Evolutionary conservation across 1,284 basidiomycete species (phyloP).

Genomic region (Chalciporus sp.): DNA sequence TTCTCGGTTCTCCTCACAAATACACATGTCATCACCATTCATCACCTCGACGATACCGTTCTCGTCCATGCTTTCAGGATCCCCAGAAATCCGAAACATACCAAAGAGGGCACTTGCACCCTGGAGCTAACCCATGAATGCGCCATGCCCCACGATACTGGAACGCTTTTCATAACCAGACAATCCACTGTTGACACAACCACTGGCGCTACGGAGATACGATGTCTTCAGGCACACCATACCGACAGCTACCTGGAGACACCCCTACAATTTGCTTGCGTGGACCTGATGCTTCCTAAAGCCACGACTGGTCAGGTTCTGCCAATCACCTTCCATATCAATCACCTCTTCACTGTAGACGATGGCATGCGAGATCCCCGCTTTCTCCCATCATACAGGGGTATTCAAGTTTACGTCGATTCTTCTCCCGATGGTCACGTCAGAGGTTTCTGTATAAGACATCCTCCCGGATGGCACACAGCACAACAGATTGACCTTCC

Average conservation of each 20-base stretch:
- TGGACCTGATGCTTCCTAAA: conserved; percentile 8
- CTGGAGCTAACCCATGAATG: conserved; percentile 9
- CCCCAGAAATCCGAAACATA: not conserved
- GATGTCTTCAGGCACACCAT: not conserved
- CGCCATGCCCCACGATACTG: not conserved
- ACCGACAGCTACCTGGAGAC: too few relatives aligned
- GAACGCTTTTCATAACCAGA: conserved; percentile 1
- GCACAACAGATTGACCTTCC: not conserved
- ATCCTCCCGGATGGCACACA: not conserved
- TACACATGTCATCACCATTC: conserved; percentile 3
- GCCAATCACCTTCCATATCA: not conserved
- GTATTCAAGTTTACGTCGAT: not conserved
- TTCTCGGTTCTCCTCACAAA: conserved; percentile 2
- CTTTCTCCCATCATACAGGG: not conserved
- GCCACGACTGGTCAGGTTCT: not conserved
- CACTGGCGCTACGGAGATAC: not conserved
- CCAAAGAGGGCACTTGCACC: not conserved
- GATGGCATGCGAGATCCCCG: too few relatives aligned
- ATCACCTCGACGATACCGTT: not conserved
- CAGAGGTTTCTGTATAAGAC: too few relatives aligned
- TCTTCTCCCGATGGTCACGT: too few relatives aligned
- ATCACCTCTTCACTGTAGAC: too few relatives aligned
- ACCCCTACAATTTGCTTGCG: not conserved
- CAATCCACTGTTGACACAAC: not conserved
- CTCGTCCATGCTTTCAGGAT: conserved; percentile 6